These are phyloP conservation scores for Ophiostoma himal-ulmi DNA, from an alignment of 2,329 filamentous ascomycete genomes.

Conservation along the genomic window DNA sequence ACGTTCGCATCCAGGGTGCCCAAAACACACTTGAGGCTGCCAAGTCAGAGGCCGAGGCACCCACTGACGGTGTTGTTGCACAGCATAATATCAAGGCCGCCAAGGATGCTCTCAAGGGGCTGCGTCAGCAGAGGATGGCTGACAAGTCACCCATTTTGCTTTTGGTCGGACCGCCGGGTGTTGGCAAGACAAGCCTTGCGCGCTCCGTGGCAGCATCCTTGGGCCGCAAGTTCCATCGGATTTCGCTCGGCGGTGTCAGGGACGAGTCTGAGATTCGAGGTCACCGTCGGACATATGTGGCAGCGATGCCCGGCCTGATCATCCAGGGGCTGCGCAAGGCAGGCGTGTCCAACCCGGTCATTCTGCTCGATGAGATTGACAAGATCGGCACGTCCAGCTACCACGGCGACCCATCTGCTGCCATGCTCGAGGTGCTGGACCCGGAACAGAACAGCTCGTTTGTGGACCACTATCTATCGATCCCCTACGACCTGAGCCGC, in stretches of 20 bases:
- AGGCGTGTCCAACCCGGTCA: conserved; percentile 89
- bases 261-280: conserved; percentile 97
- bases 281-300: conserved; percentile 91
- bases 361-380: conserved; percentile 95
- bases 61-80: conserved; percentile 23
- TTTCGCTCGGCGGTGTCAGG: conserved; percentile 89
- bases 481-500: conserved; percentile 92
- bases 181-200: conserved; percentile 92
- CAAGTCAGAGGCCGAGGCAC: conserved; percentile 36
- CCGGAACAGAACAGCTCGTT: conserved; percentile 96
- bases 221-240: conserved; percentile 92
- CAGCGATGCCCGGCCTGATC: conserved; percentile 95
- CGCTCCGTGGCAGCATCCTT: conserved; percentile 88
- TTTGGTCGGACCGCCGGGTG: conserved; percentile 86
- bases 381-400: conserved; percentile 88
- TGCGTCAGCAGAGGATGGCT: conserved; percentile 61
- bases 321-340: conserved; percentile 93
- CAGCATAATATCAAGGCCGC: conserved; percentile 19
- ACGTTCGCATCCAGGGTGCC: conserved; percentile 66
- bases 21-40: conserved; percentile 50
- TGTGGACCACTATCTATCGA: conserved; percentile 91
- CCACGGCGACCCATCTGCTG: conserved; percentile 91
- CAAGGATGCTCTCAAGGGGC: neutral
- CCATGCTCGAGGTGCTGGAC: conserved; percentile 96
- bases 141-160: conserved; percentile 96